These are phyloP conservation scores for Dryadomyces quercivorus DNA, from an alignment of 2,329 filamentous ascomycete genomes.

Conservation along the genomic window DNA sequence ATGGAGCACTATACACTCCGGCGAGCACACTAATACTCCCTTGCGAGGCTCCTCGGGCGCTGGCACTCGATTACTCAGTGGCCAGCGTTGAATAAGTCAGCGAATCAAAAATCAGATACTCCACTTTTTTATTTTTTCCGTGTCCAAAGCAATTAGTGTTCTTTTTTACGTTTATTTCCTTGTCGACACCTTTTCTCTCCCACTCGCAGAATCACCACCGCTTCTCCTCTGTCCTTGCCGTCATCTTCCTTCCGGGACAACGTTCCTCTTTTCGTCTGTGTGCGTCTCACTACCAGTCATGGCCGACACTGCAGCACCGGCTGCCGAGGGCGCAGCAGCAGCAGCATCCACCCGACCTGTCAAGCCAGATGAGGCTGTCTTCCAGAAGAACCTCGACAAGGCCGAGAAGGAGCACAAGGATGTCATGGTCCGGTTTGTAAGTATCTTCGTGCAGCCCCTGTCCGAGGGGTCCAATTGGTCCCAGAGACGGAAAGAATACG, in stretches of 20 bases:
- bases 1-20: not conserved
- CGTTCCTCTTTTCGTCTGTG: not conserved
- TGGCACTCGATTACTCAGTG: too few species aligned
- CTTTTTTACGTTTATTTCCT: not conserved
- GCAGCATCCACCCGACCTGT: constrained; percentile 52
- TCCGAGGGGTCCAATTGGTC: not conserved
- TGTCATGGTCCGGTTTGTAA: constrained; percentile 47
- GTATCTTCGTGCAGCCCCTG: constrained; percentile 6
- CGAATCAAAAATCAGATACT: not conserved
- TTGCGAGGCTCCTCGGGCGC: too few species aligned
- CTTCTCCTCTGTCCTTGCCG: not conserved
- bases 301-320: constrained; percentile 28
- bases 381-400: constrained; percentile 65
- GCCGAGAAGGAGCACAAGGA: constrained; percentile 79
- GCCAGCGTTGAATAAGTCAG: not conserved
- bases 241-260: not conserved
- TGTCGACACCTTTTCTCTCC: not conserved
- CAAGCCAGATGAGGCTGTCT: constrained; percentile 78
- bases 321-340: constrained; percentile 28
- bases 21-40: too few species aligned
- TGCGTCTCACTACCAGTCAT: constrained; percentile 20
- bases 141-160: not conserved
- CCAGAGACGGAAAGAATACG: not conserved
- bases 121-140: not conserved
- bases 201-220: not conserved